phyloP scores from a whole-genome alignment of 2,329 filamentous ascomycete species.

The Grosmannia serpens region DNA sequence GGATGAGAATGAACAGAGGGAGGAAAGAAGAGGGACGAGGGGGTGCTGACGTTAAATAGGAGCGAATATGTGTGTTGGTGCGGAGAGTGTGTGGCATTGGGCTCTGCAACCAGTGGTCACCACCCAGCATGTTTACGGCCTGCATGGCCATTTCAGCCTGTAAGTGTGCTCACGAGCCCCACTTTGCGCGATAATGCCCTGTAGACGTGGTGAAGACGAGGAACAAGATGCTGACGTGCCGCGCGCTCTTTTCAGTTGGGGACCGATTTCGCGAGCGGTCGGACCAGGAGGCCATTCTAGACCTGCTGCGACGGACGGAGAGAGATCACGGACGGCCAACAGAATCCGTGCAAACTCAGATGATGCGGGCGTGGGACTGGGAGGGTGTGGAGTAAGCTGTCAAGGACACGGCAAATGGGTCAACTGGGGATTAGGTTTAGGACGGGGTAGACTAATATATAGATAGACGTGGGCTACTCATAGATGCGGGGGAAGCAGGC shows the following conservation, averaged over 20 bases:
- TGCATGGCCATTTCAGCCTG: conserved; percentile 44
- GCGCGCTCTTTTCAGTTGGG: conserved; percentile 14
- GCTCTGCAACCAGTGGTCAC: conserved; percentile 40
- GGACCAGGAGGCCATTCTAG: conserved; percentile 20
- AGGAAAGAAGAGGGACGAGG: neutral
- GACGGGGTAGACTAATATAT: neutral
- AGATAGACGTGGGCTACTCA: neutral
- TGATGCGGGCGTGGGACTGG: conserved; percentile 20
- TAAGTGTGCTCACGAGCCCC: conserved; percentile 18
- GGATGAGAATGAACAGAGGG: neutral
- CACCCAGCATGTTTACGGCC: conserved; percentile 42
- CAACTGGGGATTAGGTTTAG: neutral
- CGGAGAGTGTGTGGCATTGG: conserved; percentile 47
- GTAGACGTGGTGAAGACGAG: no score
- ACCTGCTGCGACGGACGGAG: conserved; percentile 19
- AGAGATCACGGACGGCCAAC: conserved; percentile 21
- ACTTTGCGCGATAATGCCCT: neutral
- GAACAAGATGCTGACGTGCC: neutral
- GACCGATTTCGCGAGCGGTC: conserved; percentile 17
- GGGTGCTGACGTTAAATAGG: conserved; percentile 15
- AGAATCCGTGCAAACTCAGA: conserved; percentile 17
- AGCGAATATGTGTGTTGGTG: conserved; percentile 34
- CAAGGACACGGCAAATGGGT: neutral
- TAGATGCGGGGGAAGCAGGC: neutral
- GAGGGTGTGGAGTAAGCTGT: neutral